Evolutionary conservation across 768 basidiomycete genomes (phyloP), one percentile per base, ranked within the genome.

Genomic region (Leccinum rimulosum): DNA sequence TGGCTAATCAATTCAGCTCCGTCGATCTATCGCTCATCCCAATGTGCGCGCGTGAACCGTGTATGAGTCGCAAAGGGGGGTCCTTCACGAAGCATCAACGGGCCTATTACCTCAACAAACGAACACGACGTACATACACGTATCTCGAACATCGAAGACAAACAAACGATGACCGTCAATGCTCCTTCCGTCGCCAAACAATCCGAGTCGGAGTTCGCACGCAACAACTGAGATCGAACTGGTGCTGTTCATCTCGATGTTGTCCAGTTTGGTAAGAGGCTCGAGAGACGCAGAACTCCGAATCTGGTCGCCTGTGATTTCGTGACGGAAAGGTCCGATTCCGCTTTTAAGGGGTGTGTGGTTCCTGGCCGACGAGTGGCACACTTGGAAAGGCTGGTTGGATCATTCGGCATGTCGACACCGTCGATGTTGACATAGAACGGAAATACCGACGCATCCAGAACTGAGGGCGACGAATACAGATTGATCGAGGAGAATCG

Each of bases 141-240:
- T 10, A 27, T 22, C 36, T 19, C 36, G 22, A 50, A 43, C 25
- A 43, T 19, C 8, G 30, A 14, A 40, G 17, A 57, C 28, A 38
- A 38, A 58, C 15, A 49, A 19, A 57, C 58, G 19, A 68, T 58
- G 17, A 64, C 60, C 1, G 67, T 58, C 38, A 12, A 65, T 63
- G 35, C 61, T 72, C 45, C 56, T 62, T 27, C 66, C 66, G 30
- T 73, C 64, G 9, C 59, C 62, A 48, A 73, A 66, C 19, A 70
- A 17, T 0, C 69, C 64, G 52, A 70, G 33, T 52, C 63, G 61
- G 19, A 72, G 47, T 57, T 67, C 62, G 49, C 72, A 69, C 2
- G 68, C 57, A 56, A 72, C 56, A 25, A 68, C 66, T 33, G 68
- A 70, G 17, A 68, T 54, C 12, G 70, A 70, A 12, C 52, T 64